Conservation (phyloP, 345 rosid genomes). For the Populus alba region DNA sequence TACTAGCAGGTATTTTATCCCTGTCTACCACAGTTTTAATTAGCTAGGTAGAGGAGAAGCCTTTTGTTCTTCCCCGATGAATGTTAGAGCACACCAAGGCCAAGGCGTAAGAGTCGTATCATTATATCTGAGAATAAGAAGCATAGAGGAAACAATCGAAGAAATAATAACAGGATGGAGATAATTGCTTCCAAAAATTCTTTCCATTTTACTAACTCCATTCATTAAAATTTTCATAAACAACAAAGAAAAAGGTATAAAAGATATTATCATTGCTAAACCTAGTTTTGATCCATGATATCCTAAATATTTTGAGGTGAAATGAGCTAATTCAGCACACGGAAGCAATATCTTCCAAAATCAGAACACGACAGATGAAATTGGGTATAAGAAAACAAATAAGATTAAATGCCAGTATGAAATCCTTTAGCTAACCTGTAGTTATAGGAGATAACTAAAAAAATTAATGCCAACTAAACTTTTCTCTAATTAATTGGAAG, state of each 20-base stretch:
- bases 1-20: neutral
- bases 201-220: neutral
- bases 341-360: neutral
- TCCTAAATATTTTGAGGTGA: neutral
- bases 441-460: neutral
- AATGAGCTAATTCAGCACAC: neutral
- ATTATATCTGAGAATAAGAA: neutral
- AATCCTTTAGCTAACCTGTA: neutral
- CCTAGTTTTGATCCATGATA: neutral
- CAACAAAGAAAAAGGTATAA: neutral
- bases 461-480: neutral
- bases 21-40: neutral
- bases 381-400: neutral
- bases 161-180: neutral
- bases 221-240: neutral
- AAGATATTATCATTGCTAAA: neutral
- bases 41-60: neutral
- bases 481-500: neutral
- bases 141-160: neutral
- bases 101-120: neutral
- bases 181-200: neutral
- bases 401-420: neutral
- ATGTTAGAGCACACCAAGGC: neutral
- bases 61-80: neutral
- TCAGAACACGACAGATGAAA: neutral